These are phyloP conservation scores for Fusarium newnesense DNA, from an alignment of 2,329 filamentous ascomycete genomes.

Conservation along the genomic window DNA sequence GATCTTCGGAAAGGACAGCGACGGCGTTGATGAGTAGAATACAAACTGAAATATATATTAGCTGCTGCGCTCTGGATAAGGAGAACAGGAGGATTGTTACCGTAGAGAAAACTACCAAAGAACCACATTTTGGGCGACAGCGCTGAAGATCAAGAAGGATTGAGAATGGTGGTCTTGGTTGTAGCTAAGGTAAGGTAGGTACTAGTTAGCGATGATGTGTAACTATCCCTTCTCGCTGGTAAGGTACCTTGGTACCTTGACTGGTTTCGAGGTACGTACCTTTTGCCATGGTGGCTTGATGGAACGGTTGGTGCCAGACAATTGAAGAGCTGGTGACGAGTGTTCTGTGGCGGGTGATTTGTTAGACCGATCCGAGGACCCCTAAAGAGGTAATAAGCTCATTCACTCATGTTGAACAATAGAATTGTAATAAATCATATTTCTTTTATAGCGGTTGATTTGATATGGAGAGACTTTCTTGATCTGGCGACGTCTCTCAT, in stretches of 20 bases:
- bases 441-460: neutral
- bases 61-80: neutral
- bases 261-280: constrained; percentile 15
- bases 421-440: neutral
- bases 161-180: neutral
- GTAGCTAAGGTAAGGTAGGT: neutral
- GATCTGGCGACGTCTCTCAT: neutral
- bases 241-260: neutral
- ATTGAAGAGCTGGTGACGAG: neutral
- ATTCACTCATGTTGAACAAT: neutral
- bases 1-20: constrained; percentile 92
- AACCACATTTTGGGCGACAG: constrained; percentile 68
- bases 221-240: constrained; percentile 17
- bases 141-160: neutral
- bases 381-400: constrained; percentile 14
- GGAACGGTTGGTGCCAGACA: no score
- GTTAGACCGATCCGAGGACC: constrained; percentile 49
- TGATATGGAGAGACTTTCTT: neutral
- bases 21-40: constrained; percentile 94
- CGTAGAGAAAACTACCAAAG: constrained; percentile 77
- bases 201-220: constrained; percentile 34
- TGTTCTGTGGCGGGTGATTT: constrained; percentile 39
- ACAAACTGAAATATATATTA: constrained; percentile 60
- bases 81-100: constrained; percentile 31
- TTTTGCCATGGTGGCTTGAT: constrained; percentile 26